Percentiles rank a stretch among this genome's conserved stretches.
These are phyloP conservation scores for Hyphopichia wangnamkhiaoensis DNA, from an alignment of 1,139 yeast species.

Conservation along the genomic window DNA sequence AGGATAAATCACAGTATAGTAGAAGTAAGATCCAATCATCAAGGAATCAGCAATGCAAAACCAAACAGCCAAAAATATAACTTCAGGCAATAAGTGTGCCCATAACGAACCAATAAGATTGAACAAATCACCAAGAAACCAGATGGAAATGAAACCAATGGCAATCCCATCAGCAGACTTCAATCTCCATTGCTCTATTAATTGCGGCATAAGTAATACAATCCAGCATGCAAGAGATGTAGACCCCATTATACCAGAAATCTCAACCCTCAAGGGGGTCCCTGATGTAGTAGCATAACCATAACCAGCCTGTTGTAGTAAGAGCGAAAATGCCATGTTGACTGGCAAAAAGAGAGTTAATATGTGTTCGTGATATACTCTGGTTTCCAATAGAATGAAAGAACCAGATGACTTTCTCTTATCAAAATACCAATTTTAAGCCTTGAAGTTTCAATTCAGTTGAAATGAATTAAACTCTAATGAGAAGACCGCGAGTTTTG, in stretches of 20 bases:
- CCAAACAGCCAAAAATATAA: slow-evolving; percentile 70
- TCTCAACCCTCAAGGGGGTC: slow-evolving; percentile 1
- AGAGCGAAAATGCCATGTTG: background rate
- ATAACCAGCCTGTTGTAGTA: background rate
- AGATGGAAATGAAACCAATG: slow-evolving; percentile 63
- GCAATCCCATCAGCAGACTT: slow-evolving; percentile 82
- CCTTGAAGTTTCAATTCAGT: no score
- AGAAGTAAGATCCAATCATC: slow-evolving; percentile 62
- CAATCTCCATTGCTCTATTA: slow-evolving; percentile 78
- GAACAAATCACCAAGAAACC: slow-evolving; percentile 75
- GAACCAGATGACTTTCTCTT: no score
- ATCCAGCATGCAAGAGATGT: slow-evolving; percentile 76
- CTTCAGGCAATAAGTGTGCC: slow-evolving; percentile 73
- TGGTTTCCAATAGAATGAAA: no score
- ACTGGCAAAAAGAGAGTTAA: background rate
- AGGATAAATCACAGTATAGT: slow-evolving; percentile 50
- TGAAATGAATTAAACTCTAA: no score
- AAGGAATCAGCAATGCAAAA: slow-evolving; percentile 68
- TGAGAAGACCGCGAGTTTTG: no score
- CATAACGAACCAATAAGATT: slow-evolving; percentile 69
- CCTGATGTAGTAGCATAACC: background rate
- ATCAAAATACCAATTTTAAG: no score
- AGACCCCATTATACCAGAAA: slow-evolving; percentile 70
- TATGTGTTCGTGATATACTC: no score
- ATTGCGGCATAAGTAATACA: slow-evolving; percentile 76